Conservation (phyloP, 306 rosid species). For the Delonix regia region DNA sequence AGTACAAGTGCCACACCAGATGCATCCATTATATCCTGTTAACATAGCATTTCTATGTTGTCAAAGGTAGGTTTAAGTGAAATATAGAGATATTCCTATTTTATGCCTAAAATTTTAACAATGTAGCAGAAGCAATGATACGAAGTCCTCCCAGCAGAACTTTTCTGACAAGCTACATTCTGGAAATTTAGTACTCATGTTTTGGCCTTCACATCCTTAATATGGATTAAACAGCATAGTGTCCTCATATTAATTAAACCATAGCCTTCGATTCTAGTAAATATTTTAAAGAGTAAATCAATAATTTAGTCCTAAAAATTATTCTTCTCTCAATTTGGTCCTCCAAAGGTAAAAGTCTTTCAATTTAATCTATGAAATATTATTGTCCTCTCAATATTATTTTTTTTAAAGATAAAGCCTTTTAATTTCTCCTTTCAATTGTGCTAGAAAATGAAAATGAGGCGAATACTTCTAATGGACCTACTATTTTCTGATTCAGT, state of each 20-base stretch:
- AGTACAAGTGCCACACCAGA: constrained; percentile 84
- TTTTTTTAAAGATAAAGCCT: too few relatives aligned
- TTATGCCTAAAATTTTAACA: not conserved
- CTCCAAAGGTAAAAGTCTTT: not conserved
- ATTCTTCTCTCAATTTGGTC: not conserved
- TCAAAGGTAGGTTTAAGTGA: not conserved
- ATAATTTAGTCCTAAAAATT: not conserved
- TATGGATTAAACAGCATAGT: constrained; percentile 20
- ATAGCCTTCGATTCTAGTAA: not conserved
- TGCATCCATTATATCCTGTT: constrained; percentile 83
- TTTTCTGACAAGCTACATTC: not conserved
- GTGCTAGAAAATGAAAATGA: too few relatives aligned
- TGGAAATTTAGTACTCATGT: constrained; percentile 7
- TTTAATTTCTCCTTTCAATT: too few relatives aligned
- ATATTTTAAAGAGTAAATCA: not conserved
- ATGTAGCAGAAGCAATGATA: not conserved
- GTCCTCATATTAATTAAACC: not conserved
- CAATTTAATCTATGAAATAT: too few relatives aligned
- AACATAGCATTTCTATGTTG: constrained; percentile 27
- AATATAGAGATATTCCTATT: constrained; percentile 1
- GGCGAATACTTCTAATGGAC: too few relatives aligned
- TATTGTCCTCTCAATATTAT: too few relatives aligned
- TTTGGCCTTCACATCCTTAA: not conserved
- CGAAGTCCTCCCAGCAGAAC: constrained; percentile 3
- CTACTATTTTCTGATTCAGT: too few relatives aligned